Percentiles rank a stretch among this genome's conserved stretches.
phyloP scores from a whole-genome alignment of 176 grass and related monocot genomes.

The Cocos nucifera region DNA sequence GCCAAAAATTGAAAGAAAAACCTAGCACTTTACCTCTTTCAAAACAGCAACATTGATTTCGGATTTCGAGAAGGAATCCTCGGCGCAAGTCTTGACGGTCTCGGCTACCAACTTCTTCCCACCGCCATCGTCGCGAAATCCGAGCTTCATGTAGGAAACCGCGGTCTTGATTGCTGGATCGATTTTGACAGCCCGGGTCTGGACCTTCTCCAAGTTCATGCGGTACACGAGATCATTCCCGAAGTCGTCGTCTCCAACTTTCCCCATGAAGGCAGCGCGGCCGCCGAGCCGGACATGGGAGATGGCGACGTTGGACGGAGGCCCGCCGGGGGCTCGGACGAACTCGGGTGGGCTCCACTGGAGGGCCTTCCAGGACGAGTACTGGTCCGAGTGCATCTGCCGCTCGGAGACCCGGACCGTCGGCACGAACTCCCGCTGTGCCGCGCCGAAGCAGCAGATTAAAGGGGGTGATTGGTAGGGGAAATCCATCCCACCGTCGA shows the following conservation, averaged over 20 bases:
- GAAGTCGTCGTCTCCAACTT: slow-evolving; percentile 79
- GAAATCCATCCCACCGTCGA: slow-evolving; percentile 22
- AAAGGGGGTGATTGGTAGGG: slow-evolving; percentile 40
- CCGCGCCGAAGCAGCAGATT: slow-evolving; percentile 73
- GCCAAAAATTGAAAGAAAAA: too few species aligned
- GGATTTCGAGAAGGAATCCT: slow-evolving; percentile 51
- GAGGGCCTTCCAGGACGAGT: slow-evolving; percentile 63
- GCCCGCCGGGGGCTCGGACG: slow-evolving; percentile 59
- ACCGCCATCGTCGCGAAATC: slow-evolving; percentile 34
- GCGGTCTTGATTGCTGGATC: slow-evolving; percentile 39
- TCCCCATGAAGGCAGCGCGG: slow-evolving; percentile 61
- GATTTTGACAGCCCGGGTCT: slow-evolving; percentile 57
- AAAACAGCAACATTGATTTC: slow-evolving; percentile 64
- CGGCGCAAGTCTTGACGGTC: slow-evolving; percentile 47
- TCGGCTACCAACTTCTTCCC: slow-evolving; percentile 55
- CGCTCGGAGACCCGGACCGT: slow-evolving; percentile 69
- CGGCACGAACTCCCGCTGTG: slow-evolving; percentile 73
- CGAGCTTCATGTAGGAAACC: slow-evolving; percentile 57
- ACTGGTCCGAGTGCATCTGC: slow-evolving; percentile 74
- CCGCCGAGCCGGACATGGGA: slow-evolving; percentile 59
- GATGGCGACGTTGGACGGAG: slow-evolving; percentile 66
- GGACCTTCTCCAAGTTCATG: slow-evolving; percentile 68
- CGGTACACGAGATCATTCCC: slow-evolving; percentile 64
- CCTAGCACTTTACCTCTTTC: slow-evolving; percentile 38
- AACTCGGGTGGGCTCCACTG: slow-evolving; percentile 91